phyloP scores from a whole-genome alignment of 75 land plant genomes.

The Pinus taeda region DNA sequence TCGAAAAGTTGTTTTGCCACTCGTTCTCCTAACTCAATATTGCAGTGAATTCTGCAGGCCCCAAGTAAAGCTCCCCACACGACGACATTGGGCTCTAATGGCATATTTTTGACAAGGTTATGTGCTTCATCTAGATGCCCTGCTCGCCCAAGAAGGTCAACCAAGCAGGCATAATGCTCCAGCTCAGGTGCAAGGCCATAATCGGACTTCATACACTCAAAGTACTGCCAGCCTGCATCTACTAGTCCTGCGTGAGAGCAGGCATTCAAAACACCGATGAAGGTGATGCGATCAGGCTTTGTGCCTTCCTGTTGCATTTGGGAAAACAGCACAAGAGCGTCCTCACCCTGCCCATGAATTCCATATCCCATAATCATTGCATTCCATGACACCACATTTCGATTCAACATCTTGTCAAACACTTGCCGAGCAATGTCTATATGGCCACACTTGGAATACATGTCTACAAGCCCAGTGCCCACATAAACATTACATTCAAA shows the following conservation, averaged over 20 bases:
- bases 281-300: conserved; percentile 15
- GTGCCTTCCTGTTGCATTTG: conserved; percentile 7
- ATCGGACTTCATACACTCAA: conserved; percentile 11
- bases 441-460: conserved; percentile 26
- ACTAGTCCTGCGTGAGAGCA: conserved; percentile 21
- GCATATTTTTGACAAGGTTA: conserved; percentile 10
- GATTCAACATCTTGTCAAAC: conserved; percentile 15
- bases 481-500: conserved; percentile 11
- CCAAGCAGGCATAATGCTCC: conserved; percentile 24
- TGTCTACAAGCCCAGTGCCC: conserved; percentile 16
- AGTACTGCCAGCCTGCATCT: conserved; percentile 9
- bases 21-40: conserved; percentile 11
- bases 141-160: conserved; percentile 35
- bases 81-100: conserved; percentile 11
- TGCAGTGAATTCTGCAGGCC: conserved; percentile 21
- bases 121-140: conserved; percentile 31
- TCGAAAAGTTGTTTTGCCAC: conserved; percentile 19
- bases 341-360: conserved; percentile 1
- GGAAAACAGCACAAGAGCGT: conserved; percentile 1
- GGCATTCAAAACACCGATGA: conserved; percentile 14
- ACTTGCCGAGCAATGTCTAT: conserved; percentile 13
- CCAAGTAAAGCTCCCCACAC: conserved; percentile 20
- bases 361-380: conserved; percentile 18
- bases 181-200: conserved; percentile 12
- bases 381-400: conserved; percentile 24